Evolutionary conservation across 2,329 filamentous ascomycete genomes (phyloP).

Genomic region (Sarocladium oryzae): DNA sequence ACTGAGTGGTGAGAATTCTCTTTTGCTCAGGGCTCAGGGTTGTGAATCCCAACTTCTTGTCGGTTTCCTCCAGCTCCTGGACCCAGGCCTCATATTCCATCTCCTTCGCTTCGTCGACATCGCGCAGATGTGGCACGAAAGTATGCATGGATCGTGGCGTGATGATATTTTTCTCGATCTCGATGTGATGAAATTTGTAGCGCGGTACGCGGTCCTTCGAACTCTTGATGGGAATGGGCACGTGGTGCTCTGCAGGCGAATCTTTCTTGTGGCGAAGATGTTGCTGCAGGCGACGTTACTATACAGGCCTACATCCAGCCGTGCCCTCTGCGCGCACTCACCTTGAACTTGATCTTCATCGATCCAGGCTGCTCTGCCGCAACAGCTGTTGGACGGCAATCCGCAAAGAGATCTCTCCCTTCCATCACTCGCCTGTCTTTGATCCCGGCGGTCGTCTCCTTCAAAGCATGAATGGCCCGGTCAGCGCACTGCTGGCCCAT

Average conservation of each 20-base stretch:
- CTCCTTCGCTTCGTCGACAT: conserved; percentile 51
- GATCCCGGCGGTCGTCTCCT: conserved; percentile 32
- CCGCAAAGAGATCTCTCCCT: conserved; percentile 42
- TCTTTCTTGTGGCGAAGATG: conserved; percentile 25
- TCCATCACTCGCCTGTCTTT: conserved; percentile 32
- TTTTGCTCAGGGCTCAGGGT: conserved; percentile 47
- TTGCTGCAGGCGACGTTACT: conserved; percentile 29
- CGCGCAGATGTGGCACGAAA: conserved; percentile 53
- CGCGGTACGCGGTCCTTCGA: conserved; percentile 46
- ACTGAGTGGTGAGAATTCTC: conserved; percentile 38
- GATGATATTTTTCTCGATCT: conserved; percentile 53
- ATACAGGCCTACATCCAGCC: neutral
- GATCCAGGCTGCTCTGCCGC: conserved; percentile 30
- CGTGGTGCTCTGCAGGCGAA: conserved; percentile 29
- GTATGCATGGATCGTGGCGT: conserved; percentile 55
- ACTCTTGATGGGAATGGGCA: conserved; percentile 41
- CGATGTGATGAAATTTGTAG: conserved; percentile 54
- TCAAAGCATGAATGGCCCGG: conserved; percentile 38
- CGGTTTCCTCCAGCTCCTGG: conserved; percentile 50
- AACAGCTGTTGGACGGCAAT: conserved; percentile 30
- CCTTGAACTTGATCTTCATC: conserved; percentile 47
- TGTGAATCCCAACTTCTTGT: conserved; percentile 51
- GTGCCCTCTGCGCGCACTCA: conserved; percentile 17
- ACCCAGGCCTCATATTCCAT: conserved; percentile 50
- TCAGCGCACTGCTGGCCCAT: conserved; percentile 36